phyloP scores from a whole-genome alignment of 1,139 yeast species.

The Pichia sp. region DNA sequence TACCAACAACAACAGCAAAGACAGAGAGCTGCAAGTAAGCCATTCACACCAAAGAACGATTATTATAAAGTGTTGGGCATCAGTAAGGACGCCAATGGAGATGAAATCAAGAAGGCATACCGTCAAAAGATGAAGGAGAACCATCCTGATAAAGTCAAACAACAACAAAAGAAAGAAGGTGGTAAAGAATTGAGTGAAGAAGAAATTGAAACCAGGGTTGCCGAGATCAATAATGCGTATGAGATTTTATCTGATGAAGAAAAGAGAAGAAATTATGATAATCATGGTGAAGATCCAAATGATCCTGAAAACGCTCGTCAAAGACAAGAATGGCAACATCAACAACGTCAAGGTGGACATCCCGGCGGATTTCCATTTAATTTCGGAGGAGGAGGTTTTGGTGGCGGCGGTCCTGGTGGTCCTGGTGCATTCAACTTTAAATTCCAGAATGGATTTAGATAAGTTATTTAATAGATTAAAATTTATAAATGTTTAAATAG shows the following conservation, averaged over 20 bases:
- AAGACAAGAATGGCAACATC: conserved; percentile 22
- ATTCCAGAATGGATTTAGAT: conserved; percentile 2
- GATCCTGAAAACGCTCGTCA: conserved; percentile 31
- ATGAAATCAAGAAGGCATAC: conserved; percentile 79
- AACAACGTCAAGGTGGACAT: conserved; percentile 7
- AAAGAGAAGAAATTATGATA: conserved; percentile 62
- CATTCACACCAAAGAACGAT: conserved; percentile 51
- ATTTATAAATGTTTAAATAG: too few relatives aligned
- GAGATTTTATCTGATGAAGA: conserved; percentile 75
- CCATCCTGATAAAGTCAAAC: conserved; percentile 88
- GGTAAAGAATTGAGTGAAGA: conserved; percentile 54
- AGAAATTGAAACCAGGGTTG: conserved; percentile 80
- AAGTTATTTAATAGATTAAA: neutral
- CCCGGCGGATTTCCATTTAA: too few relatives aligned
- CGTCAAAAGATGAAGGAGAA: conserved; percentile 73
- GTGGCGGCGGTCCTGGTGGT: neutral
- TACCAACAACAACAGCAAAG: conserved; percentile 50
- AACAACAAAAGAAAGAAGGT: conserved; percentile 6
- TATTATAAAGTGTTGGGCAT: conserved; percentile 81
- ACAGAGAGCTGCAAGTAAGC: conserved; percentile 40
- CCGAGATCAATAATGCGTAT: conserved; percentile 90
- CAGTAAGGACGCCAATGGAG: conserved; percentile 62
- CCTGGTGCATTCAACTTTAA: neutral
- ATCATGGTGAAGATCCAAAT: conserved; percentile 54
- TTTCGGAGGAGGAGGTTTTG: conserved; percentile 4